Base-by-base conservation (phyloP, 306 rosid genomes). In the Vigna angularis region DNA sequence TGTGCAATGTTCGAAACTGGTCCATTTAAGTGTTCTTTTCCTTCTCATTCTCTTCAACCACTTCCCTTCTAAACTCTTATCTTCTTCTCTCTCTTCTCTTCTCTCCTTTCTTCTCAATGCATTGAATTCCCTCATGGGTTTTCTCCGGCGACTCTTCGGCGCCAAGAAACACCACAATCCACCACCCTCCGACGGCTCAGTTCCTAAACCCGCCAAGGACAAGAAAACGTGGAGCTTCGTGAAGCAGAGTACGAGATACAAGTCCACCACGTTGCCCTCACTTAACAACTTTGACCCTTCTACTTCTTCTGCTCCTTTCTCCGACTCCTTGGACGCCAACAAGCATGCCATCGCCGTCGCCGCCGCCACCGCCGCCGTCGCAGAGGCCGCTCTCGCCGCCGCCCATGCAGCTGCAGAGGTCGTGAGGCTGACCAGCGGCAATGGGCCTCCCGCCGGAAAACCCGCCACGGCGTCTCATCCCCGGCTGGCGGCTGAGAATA, bases 341-440 rank as follows among this genome's bases (percentile, higher is more conserved):
- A 89, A 89, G 70, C 98, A 91, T 76, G 99, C 99, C 7, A 85
- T 95, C 30, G 99, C 98, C 0, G 99, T 95, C 0, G 98, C 98
- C 0, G 94, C 97, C 1, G 98, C 98, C 4, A 95, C 97, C 2
- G 98, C 97, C 0, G 96, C 98, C 5, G 98, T 92, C 0, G 98
- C 98, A 0, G 97, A 95, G 86, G 98, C 97, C 0, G 97, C 98
- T 4, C 92, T 95, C 3, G 93, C 97, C 0, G 98, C 98, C 0
- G 97, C 98, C 1, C 98, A 92, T 24, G 98, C 98, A 1, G 98
- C 98, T 0, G 97, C 97, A 0, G 96, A 95, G 78, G 98, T 95
- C 0, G 98, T 95, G 12, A 75, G 96, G 20, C 89, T 92, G 7
- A 92, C 81, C 24, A 59, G 77, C 16, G 59, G 69, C 4, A 45